Conservation (phyloP, 169 alveolate species). For the Plasmodium chabaudi region DNA sequence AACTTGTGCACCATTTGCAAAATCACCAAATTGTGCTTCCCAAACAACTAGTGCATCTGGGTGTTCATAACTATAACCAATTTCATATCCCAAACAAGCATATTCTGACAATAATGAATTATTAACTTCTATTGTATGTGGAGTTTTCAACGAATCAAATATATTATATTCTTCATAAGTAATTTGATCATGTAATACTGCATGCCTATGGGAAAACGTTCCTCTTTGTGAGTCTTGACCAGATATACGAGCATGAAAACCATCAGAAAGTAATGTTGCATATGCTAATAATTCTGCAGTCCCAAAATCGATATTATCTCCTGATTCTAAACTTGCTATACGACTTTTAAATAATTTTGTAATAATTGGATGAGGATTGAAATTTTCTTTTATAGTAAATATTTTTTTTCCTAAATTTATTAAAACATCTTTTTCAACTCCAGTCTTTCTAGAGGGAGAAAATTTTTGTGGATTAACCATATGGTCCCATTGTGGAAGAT, state of each 20-base stretch:
- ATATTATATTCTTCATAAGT: slow-evolving; percentile 81
- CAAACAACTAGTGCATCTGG: slow-evolving; percentile 93
- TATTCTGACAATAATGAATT: slow-evolving; percentile 94
- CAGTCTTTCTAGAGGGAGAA: slow-evolving; percentile 78
- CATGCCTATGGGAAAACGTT: slow-evolving; percentile 97
- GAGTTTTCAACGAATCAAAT: slow-evolving; percentile 69
- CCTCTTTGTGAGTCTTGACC: slow-evolving; percentile 98
- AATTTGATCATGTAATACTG: slow-evolving; percentile 92
- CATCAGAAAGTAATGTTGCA: slow-evolving; percentile 94
- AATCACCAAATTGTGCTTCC: slow-evolving; percentile 98
- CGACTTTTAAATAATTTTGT: slow-evolving; percentile 91
- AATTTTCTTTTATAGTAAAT: slow-evolving; percentile 89
- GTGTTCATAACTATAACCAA: slow-evolving; percentile 94
- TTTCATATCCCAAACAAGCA: slow-evolving; percentile 95
- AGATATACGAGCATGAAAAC: slow-evolving; percentile 92
- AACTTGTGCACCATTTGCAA: slow-evolving; percentile 96
- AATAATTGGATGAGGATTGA: slow-evolving; percentile 92
- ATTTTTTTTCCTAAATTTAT: slow-evolving; percentile 89
- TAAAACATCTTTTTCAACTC: slow-evolving; percentile 84
- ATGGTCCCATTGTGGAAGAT: slow-evolving; percentile 83
- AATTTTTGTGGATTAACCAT: slow-evolving; percentile 70
- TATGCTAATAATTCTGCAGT: slow-evolving; percentile 95
- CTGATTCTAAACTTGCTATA: slow-evolving; percentile 86
- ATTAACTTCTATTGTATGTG: slow-evolving; percentile 80
- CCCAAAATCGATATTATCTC: slow-evolving; percentile 91